Percentiles rank a stretch among this genome's conserved stretches.
Evolutionary conservation across 306 rosid genomes (phyloP).

Genomic region (Cicer bijugum): DNA sequence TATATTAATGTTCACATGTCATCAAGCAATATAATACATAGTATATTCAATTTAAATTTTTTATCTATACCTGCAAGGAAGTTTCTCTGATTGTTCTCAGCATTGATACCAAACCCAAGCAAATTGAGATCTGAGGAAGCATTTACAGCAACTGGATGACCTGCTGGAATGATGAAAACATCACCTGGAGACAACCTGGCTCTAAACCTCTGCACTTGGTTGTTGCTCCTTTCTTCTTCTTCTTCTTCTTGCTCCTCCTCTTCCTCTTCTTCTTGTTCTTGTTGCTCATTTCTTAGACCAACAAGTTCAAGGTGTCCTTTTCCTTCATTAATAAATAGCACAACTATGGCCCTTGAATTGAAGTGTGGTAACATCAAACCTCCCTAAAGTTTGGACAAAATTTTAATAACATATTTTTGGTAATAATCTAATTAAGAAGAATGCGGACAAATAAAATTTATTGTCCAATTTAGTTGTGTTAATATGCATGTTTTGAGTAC

Average conservation of each 20-base stretch:
- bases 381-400: slow-evolving; percentile 35
- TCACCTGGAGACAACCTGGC: slow-evolving; percentile 38
- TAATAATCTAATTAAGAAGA: not conserved
- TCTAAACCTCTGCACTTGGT: slow-evolving; percentile 10
- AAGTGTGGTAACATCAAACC: slow-evolving; percentile 40
- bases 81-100: slow-evolving; percentile 49
- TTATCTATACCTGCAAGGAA: slow-evolving; percentile 54
- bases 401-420: no score
- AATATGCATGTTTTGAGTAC: not conserved
- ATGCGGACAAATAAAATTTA: not conserved
- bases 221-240: not conserved
- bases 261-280: no score
- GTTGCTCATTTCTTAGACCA: not conserved
- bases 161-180: slow-evolving; percentile 44
- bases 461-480: not conserved
- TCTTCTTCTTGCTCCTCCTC: not conserved
- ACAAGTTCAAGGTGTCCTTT: slow-evolving; percentile 35
- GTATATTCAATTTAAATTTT: not conserved
- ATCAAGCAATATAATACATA: no score
- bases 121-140: slow-evolving; percentile 45
- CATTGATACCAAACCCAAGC: slow-evolving; percentile 49
- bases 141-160: slow-evolving; percentile 46
- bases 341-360: slow-evolving; percentile 32
- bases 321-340: slow-evolving; percentile 35
- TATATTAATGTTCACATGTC: not conserved